Evolutionary conservation across 352 stramenopile species (phyloP), one percentile per base, ranked within the genome.

Genomic region (Phytopythium kandeliae): DNA sequence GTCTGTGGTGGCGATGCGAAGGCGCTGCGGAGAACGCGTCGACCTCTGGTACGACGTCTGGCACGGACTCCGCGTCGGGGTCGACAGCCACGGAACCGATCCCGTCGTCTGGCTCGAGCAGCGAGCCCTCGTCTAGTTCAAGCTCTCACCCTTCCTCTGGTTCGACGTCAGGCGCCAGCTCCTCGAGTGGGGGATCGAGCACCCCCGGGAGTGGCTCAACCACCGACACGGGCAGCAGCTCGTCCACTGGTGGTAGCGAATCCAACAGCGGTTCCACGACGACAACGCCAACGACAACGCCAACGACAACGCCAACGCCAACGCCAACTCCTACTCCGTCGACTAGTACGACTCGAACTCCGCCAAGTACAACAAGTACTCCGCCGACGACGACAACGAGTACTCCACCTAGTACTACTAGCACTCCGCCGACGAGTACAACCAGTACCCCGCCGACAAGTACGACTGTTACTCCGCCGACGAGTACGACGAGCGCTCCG

Each of bases 401-500:
- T 51, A 34, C 40, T 11, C 19, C 54, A 5, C 48, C 48, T 4
- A 41, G 48, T 4, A 28, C 57, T 26, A 24, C 50, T 28, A 17
- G 30, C 6, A 48, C 45, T 3, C 22, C 54, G 19, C 50, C 54
- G 0, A 31, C 46, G 28, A 53, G 10, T 12, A 37, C 16, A 17
- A 36, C 47, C 48, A 33, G 43, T 15, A 21, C 26, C 13, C 16
- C 54, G 9, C 49, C 48, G 6, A 41, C 48, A 12, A 35, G 48
- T 36, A 22, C 54, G 30, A 16, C 43, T 11, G 42, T 45, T 1
- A 22, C 54, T 24, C 49, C 54, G 0, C 46, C 54, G 9, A 19
- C 51, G 51, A 37, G 54, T 25, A 22, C 55, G 7, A 42, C 49
- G 28, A 40, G 33, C n/a, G 16, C 48, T 12, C 25, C 56, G 24